Evolutionary conservation across 83 land plant genomes (phyloP), one percentile per base, ranked within the genome.

Genomic region (Diphasiastrum complanatum): DNA sequence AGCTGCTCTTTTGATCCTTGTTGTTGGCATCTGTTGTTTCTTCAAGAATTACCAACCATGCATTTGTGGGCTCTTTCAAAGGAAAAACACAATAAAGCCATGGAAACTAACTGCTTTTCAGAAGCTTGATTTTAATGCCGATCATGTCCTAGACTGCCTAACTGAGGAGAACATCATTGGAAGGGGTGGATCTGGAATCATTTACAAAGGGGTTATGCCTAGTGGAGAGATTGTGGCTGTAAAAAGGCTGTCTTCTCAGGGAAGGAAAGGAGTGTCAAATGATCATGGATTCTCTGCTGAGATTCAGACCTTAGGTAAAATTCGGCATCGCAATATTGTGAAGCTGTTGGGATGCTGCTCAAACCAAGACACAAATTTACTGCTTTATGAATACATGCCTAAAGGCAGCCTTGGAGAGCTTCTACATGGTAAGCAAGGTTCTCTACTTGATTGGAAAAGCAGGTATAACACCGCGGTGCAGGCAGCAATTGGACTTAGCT

Each of bases 91-190:
- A 25, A 41, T 19, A 3, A 35, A 22, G 43, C 20, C n/a, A 58
- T 58, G 61, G 61, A 33, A 58, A 34, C 61, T 58, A 4, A 58
- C 33, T 8, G 47, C 20, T 14, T 32, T 58, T 37, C 35, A 58
- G 20, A 58, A 18, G n/a, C 45, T 58, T 5, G 58, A 23, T 4
- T 64, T 64, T 14, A 49, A 28, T 12, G 33, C 32, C 4, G 18
- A 14, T 18, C 32, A 64, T 49, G 51, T 64, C 19, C 60, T 64
- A 33, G 61, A 49, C 10, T 64, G 67, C 67, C 24, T 64, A 5
- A 49, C 25, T 12, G 62, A 49, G 10, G 61, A 64, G 28, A 64
- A 64, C 36, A 64, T 64, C 16, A 64, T 64, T 25, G 55, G 67
- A 4, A 46, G 32, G 19, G 67, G 63, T 30, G 67, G 67, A 6